phyloP scores from a whole-genome alignment of 371 early-diverging fungal genomes.

The Apophysomyces elegans region DNA sequence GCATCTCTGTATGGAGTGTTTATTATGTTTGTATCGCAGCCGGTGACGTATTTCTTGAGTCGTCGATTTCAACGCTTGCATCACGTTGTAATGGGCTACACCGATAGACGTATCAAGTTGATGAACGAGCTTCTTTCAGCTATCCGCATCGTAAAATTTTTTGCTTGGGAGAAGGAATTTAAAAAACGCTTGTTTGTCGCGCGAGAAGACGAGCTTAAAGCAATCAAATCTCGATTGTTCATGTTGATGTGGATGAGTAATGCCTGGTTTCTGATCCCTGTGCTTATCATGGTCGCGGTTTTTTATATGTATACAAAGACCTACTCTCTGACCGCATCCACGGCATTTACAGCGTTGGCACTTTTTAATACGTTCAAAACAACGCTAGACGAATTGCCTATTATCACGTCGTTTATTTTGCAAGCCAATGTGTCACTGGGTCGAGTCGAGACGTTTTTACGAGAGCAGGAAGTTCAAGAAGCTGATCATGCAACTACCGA shows the following conservation, averaged over 20 bases:
- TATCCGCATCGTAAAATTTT: constrained; percentile 81
- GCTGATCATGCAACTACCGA: background rate
- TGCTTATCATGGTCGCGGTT: constrained; percentile 58
- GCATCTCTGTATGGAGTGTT: constrained; percentile 68
- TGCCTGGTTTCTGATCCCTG: constrained; percentile 57
- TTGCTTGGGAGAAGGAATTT: constrained; percentile 82
- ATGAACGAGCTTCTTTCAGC: constrained; percentile 74
- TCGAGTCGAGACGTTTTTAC: constrained; percentile 71
- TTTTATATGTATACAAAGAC: constrained; percentile 59
- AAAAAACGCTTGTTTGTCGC: constrained; percentile 53
- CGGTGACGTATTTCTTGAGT: constrained; percentile 59
- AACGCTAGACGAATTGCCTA: constrained; percentile 74
- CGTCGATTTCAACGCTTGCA: constrained; percentile 55
- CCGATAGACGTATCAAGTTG: constrained; percentile 68
- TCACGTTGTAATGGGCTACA: constrained; percentile 56
- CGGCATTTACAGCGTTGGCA: constrained; percentile 66
- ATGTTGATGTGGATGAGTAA: constrained; percentile 49
- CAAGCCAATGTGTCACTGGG: constrained; percentile 71
- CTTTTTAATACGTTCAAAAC: constrained; percentile 65
- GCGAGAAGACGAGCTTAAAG: constrained; percentile 55
- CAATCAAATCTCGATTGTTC: constrained; percentile 44
- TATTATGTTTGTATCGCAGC: constrained; percentile 63
- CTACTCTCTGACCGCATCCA: constrained; percentile 60
- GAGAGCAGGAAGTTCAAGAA: constrained; percentile 67
- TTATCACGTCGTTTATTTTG: constrained; percentile 63